phyloP scores from a whole-genome alignment of 768 basidiomycete genomes.

The Serendipita sp. region DNA sequence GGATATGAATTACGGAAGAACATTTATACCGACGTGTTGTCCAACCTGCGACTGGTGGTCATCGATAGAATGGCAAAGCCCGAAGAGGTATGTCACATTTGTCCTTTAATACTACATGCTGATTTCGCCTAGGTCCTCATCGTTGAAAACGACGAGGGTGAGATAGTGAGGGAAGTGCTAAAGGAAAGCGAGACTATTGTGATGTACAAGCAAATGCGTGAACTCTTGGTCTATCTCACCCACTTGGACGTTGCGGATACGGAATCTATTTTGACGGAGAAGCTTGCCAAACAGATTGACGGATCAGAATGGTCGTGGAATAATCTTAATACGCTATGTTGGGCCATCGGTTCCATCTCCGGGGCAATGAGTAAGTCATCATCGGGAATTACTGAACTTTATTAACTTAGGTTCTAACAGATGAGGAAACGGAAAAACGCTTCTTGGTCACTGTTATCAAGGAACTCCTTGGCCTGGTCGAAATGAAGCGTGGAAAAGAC shows the following conservation, averaged over 20 bases:
- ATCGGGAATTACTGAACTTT: neutral
- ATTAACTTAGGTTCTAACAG: slow-evolving; percentile 24
- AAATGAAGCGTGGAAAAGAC: slow-evolving; percentile 98
- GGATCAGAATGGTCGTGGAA: slow-evolving; percentile 99
- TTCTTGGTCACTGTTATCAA: slow-evolving; percentile 99
- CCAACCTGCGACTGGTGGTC: slow-evolving; percentile 84
- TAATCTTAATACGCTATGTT: slow-evolving; percentile 95
- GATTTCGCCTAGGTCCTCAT: slow-evolving; percentile 58
- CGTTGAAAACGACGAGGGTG: slow-evolving; percentile 98
- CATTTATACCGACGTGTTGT: slow-evolving; percentile 88
- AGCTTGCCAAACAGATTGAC: slow-evolving; percentile 92
- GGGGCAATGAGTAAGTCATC: slow-evolving; percentile 85
- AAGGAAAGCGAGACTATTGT: slow-evolving; percentile 98
- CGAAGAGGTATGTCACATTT: slow-evolving; percentile 56
- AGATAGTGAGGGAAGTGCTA: slow-evolving; percentile 98
- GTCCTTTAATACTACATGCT: neutral
- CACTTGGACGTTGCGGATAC: slow-evolving; percentile 94
- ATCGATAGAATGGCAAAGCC: slow-evolving; percentile 99
- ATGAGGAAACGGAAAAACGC: slow-evolving; percentile 97
- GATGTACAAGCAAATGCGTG: slow-evolving; percentile 96
- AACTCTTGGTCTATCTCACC: slow-evolving; percentile 91
- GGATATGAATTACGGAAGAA: slow-evolving; percentile 79
- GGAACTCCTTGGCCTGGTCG: slow-evolving; percentile 89
- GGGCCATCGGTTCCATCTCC: slow-evolving; percentile 98
- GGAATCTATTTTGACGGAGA: slow-evolving; percentile 93